Evolutionary conservation across 352 stramenopile genomes (phyloP), one percentile per base, ranked within the genome.

Genomic region (Phytopythium kandeliae): DNA sequence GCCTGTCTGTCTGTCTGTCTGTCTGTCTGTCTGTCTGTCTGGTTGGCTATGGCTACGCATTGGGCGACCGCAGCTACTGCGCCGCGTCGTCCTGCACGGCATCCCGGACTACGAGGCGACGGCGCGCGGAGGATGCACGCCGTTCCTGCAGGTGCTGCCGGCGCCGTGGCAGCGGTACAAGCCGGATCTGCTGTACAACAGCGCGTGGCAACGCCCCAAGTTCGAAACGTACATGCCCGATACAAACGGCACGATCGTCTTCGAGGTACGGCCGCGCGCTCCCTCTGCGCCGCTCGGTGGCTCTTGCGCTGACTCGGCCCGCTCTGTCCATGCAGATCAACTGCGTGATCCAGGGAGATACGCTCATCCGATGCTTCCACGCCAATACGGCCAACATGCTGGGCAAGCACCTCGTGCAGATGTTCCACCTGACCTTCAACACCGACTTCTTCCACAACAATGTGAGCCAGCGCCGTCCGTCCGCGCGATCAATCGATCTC

Each of bases 361-460:
- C 81, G 13, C 24, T 87, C 31, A 69, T 93, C 30, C 64, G 79
- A 19, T 82, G 77, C 36, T 93, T 89, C 55, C 77, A 93, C 31
- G 77, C 82, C 16, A 91, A 85, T 40, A 71, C 67, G 36, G 74
- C 65, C 25, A 78, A 81, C 26, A 85, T 91, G 47, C 55, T 90
- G 38, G 79, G 79, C 26, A 89, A 86, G 57, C 74, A 90, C 63
- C 79, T 89, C 49, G 71, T 84, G 40, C 85, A 88, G 53, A 88
- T 92, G 73, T 91, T 90, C 60, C 82, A 92, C 65, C 81, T 92
- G 41, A 89, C 77, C 13, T 88, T 92, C 51, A 83, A 90, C 55
- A 92, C 82, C 2, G 80, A 89, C 44, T 90, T 91, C 54, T 77
- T 89, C 42, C 78, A 78, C 48, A 80, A 82, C 44, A 63, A 79